These are phyloP conservation scores for Tulasnella sp. DNA, from an alignment of 768 basidiomycete genomes.

Conservation along the genomic window DNA sequence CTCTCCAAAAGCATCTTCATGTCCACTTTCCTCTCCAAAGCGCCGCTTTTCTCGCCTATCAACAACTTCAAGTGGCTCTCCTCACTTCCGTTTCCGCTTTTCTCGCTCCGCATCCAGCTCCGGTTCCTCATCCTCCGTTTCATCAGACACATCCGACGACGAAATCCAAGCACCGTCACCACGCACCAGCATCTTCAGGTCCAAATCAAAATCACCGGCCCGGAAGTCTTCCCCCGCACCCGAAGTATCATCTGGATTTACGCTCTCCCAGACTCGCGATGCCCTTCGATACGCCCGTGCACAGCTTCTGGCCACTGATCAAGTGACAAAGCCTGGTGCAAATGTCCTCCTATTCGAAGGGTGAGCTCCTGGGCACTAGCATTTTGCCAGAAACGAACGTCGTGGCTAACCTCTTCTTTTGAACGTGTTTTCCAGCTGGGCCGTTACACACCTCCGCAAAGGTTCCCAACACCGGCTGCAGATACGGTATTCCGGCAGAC, in stretches of 20 bases:
- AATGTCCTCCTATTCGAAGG: slow-evolving; percentile 21
- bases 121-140: not conserved
- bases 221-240: not conserved
- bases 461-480: slow-evolving; percentile 7
- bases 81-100: slow-evolving; percentile 2
- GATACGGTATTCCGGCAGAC: slow-evolving; percentile 13
- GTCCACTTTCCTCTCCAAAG: not conserved
- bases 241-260: not conserved
- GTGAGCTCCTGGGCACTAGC: not conserved
- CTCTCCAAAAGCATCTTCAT: not conserved
- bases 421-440: slow-evolving; percentile 17
- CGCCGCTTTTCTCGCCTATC: slow-evolving; percentile 1
- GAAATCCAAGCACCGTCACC: not conserved
- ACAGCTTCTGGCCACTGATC: slow-evolving; percentile 7
- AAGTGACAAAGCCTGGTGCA: slow-evolving; percentile 12
- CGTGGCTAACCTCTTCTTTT: not conserved
- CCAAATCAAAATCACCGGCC: slow-evolving; percentile 6
- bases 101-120: not conserved
- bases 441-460: slow-evolving; percentile 21
- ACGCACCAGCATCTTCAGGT: not conserved
- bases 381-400: not conserved
- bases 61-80: not conserved
- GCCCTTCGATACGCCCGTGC: slow-evolving; percentile 11
- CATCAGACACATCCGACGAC: not conserved
- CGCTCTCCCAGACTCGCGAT: slow-evolving; percentile 11